A percentile compares a stretch with the other conserved stretches of the same genome.
These are phyloP conservation scores for Aspergillus sp. DNA, from an alignment of 2,329 filamentous ascomycete genomes.

Conservation along the genomic window DNA sequence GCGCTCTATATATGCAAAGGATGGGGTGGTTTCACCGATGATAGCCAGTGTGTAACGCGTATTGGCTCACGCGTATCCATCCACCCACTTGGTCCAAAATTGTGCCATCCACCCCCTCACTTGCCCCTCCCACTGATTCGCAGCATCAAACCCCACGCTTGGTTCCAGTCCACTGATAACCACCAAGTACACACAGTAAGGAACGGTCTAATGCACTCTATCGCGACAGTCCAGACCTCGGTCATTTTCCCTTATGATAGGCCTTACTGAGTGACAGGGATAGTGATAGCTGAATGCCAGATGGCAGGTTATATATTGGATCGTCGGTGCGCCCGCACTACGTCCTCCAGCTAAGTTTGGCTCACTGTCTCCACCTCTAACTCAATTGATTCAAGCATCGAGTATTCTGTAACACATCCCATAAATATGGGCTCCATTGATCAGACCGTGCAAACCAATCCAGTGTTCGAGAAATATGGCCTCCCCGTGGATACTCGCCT, in stretches of 20 bases:
- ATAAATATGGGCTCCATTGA: neutral
- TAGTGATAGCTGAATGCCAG: neutral
- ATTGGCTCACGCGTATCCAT: neutral
- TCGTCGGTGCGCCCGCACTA: neutral
- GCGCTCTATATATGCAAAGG: too few relatives aligned
- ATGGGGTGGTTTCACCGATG: neutral
- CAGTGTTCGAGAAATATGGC: slow-evolving; percentile 6
- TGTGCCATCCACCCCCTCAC: neutral
- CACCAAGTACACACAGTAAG: neutral
- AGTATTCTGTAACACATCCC: too few relatives aligned
- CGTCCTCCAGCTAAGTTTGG: too few relatives aligned
- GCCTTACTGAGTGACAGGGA: neutral
- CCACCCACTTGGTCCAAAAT: neutral
- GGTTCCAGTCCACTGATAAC: neutral
- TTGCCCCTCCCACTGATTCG: neutral
- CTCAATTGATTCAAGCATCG: too few relatives aligned
- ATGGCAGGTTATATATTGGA: neutral
- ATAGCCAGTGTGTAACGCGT: neutral
- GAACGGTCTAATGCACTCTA: neutral
- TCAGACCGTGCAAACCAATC: neutral
- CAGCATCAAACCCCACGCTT: neutral
- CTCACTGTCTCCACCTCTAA: too few relatives aligned
- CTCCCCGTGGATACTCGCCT: neutral
- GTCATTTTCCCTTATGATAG: neutral
- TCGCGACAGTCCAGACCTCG: neutral